phyloP scores from a whole-genome alignment of 2,329 filamentous ascomycete species.

The Ilyonectria destructans region DNA sequence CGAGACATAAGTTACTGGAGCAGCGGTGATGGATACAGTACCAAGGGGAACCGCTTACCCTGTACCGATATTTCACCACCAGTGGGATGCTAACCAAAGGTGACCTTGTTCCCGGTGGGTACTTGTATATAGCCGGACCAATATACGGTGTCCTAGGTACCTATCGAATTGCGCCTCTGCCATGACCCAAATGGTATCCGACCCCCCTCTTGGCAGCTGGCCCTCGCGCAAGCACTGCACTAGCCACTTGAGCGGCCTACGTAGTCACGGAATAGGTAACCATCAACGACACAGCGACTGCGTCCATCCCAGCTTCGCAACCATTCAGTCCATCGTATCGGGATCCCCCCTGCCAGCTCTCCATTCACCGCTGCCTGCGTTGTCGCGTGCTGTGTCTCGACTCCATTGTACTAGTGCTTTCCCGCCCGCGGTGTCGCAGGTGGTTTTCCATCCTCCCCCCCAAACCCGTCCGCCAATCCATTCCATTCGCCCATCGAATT shows the following conservation, averaged over 20 bases:
- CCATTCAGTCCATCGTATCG: neutral
- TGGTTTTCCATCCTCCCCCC: conserved; percentile 6
- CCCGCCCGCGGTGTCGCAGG: conserved; percentile 1
- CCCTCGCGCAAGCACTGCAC: neutral
- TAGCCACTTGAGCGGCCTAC: neutral
- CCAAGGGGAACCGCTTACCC: too few relatives aligned
- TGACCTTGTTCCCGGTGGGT: neutral
- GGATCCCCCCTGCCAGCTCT: neutral
- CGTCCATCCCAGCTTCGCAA: conserved; percentile 7
- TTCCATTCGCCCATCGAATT: neutral
- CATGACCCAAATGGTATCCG: too few relatives aligned
- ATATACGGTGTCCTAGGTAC: neutral
- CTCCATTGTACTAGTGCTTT: neutral
- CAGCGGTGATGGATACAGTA: too few relatives aligned
- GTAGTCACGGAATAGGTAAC: neutral
- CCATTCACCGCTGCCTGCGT: conserved; percentile 3
- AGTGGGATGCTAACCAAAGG: neutral
- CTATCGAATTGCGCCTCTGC: neutral
- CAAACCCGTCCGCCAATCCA: neutral
- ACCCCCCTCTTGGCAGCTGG: neutral
- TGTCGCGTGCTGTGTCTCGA: conserved; percentile 5
- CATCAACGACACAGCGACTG: neutral
- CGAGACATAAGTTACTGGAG: too few relatives aligned
- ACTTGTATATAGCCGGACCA: neutral
- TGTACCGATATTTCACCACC: neutral